Evolutionary conservation across 2,329 filamentous ascomycete genomes (phyloP).

Genomic region (Nemania abortiva): DNA sequence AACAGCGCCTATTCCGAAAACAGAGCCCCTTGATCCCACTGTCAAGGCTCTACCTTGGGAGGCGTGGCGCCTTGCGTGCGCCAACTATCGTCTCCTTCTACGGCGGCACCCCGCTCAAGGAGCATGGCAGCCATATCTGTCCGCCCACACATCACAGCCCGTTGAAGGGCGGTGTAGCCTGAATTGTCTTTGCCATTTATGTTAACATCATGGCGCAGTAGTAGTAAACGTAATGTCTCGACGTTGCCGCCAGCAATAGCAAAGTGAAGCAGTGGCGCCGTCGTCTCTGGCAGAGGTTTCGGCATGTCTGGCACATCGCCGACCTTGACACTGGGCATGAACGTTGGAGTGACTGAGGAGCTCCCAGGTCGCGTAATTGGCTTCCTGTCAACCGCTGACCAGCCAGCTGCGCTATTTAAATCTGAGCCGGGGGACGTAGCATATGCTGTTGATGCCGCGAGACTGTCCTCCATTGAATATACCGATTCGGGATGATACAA

Average conservation of each 20-base stretch:
- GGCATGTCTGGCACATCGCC: constrained; percentile 35
- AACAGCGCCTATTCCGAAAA: constrained; percentile 7
- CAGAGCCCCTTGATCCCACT: neutral
- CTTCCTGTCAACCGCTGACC: constrained; percentile 46
- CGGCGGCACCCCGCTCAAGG: constrained; percentile 49
- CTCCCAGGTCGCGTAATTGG: constrained; percentile 38
- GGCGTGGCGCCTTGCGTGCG: constrained; percentile 14
- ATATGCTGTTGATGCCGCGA: constrained; percentile 45
- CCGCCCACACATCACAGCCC: constrained; percentile 50
- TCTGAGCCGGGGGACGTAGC: constrained; percentile 48
- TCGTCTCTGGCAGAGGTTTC: constrained; percentile 48
- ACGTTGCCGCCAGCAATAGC: constrained; percentile 50
- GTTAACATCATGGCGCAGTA: constrained; percentile 50
- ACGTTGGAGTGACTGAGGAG: constrained; percentile 44
- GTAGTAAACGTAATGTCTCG: constrained; percentile 49
- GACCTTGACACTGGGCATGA: constrained; percentile 29
- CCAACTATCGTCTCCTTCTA: constrained; percentile 46
- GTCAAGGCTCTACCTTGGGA: constrained; percentile 25
- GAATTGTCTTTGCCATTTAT: constrained; percentile 49
- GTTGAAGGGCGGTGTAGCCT: constrained; percentile 52
- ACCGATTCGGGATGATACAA: constrained; percentile 48
- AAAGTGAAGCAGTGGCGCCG: constrained; percentile 51
- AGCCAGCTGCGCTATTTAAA: constrained; percentile 45
- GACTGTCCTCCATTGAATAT: constrained; percentile 46
- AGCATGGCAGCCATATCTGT: constrained; percentile 52